phyloP scores from a whole-genome alignment of 108 stramenopile genomes.

The Nitzschia putrida region DNA sequence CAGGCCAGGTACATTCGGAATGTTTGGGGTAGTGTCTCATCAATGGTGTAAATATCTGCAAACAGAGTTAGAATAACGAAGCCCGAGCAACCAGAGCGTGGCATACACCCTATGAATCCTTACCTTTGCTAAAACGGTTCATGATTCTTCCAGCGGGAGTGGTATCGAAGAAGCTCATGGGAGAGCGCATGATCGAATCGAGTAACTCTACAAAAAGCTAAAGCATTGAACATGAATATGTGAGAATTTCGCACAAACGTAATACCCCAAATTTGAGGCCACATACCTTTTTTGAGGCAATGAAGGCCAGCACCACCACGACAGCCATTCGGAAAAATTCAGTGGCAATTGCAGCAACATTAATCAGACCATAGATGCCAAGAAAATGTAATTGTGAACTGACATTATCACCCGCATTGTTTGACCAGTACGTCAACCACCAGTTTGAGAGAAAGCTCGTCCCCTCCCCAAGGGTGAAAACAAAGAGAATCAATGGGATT shows the following conservation, averaged over 20 bases:
- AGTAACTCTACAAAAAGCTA: conserved; percentile 58
- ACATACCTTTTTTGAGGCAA: conserved; percentile 49
- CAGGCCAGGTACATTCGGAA: conserved; percentile 65
- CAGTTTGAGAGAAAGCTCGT: conserved; percentile 63
- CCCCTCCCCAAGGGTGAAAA: conserved; percentile 55
- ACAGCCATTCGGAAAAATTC: conserved; percentile 52
- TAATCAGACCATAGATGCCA: conserved; percentile 74
- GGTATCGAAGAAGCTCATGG: conserved; percentile 84
- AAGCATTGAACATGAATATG: background rate
- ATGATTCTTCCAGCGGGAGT: conserved; percentile 63
- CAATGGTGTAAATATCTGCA: conserved; percentile 90
- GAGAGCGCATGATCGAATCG: conserved; percentile 68
- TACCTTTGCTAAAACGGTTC: conserved; percentile 65
- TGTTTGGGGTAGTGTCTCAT: conserved; percentile 77
- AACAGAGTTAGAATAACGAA: background rate
- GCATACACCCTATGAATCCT: background rate
- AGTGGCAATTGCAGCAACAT: conserved; percentile 49
- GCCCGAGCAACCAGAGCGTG: background rate
- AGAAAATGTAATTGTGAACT: conserved; percentile 43
- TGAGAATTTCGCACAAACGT: background rate
- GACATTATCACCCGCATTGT: conserved; percentile 3
- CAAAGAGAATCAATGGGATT: conserved; percentile 42
- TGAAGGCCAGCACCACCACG: conserved; percentile 52
- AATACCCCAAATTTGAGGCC: background rate
- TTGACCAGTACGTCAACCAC: conserved; percentile 57